Percentiles rank a stretch among this genome's conserved stretches.
Evolutionary conservation across 805 yeast species (phyloP).

Genomic region (Schwanniomyces vanrijiae): DNA sequence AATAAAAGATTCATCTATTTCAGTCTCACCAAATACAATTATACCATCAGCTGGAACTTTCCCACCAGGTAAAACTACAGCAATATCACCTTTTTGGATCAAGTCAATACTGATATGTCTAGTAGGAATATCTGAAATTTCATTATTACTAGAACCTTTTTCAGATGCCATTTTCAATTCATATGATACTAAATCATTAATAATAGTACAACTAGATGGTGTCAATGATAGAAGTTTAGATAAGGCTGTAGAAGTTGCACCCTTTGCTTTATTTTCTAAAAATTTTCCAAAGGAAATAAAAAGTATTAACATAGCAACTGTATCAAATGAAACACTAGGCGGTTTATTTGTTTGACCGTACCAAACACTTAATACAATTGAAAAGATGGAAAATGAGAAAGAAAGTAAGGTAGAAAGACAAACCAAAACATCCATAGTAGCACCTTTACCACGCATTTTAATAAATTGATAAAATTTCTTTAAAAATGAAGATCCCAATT

Average conservation of each 20-base stretch:
- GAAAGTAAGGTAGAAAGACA: constrained; percentile 80
- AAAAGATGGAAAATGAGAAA: constrained; percentile 66
- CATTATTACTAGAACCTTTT: background rate
- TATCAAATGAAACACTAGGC: constrained; percentile 80
- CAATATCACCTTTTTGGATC: constrained; percentile 74
- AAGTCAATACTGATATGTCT: constrained; percentile 68
- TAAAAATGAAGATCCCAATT: constrained; percentile 68
- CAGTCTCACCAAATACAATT: constrained; percentile 75
- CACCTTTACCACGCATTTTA: constrained; percentile 53
- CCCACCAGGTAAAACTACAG: constrained; percentile 80
- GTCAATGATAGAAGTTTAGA: constrained; percentile 77
- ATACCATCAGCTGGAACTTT: constrained; percentile 91
- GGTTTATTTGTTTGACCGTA: constrained; percentile 39
- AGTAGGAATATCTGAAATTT: constrained; percentile 30
- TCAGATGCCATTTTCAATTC: constrained; percentile 12
- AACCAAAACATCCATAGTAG: constrained; percentile 92
- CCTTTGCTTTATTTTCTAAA: constrained; percentile 89
- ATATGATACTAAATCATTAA: constrained; percentile 40
- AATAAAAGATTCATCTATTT: constrained; percentile 82
- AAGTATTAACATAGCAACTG: constrained; percentile 77
- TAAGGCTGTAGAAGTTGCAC: constrained; percentile 87
- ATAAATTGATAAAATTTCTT: constrained; percentile 64
- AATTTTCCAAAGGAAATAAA: constrained; percentile 90
- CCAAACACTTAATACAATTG: constrained; percentile 53
- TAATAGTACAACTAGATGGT: constrained; percentile 72